Percentiles rank a stretch among this genome's conserved stretches.
These are phyloP conservation scores for Epichloe hybrida DNA, from an alignment of 2,329 filamentous ascomycete species.

Conservation along the genomic window DNA sequence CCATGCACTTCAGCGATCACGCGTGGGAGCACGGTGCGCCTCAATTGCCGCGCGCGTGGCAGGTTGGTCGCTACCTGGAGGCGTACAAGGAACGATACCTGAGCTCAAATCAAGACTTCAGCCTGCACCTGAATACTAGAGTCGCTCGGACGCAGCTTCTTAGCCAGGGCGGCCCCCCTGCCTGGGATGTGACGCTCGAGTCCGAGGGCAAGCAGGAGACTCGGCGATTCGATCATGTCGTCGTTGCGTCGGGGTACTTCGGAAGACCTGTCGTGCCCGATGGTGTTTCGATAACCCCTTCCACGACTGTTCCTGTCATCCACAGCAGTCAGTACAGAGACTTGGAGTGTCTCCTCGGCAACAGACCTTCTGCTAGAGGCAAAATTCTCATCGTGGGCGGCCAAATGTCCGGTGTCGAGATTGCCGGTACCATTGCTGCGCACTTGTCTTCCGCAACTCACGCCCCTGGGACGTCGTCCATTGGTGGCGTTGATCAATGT, in stretches of 20 bases:
- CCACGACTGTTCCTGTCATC: slow-evolving; percentile 33
- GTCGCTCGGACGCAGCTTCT: slow-evolving; percentile 26
- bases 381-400: slow-evolving; percentile 66
- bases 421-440: slow-evolving; percentile 56
- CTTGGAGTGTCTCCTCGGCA: slow-evolving; percentile 33
- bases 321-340: slow-evolving; percentile 57
- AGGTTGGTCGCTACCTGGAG: slow-evolving; percentile 60
- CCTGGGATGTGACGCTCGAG: slow-evolving; percentile 28
- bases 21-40: slow-evolving; percentile 51
- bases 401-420: slow-evolving; percentile 73
- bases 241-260: slow-evolving; percentile 69
- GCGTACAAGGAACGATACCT: slow-evolving; percentile 49
- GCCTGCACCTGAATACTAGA: slow-evolving; percentile 35
- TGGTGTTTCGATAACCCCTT: slow-evolving; percentile 20
- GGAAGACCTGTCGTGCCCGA: slow-evolving; percentile 42
- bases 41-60: slow-evolving; percentile 62
- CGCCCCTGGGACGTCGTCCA: slow-evolving; percentile 29
- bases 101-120: slow-evolving; percentile 21
- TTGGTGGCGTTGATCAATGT: slow-evolving; percentile 34
- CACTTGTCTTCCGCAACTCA: slow-evolving; percentile 53
- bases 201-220: slow-evolving; percentile 25
- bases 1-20: slow-evolving; percentile 58
- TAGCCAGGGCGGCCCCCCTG: slow-evolving; percentile 14
- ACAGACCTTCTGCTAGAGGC: slow-evolving; percentile 25
- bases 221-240: slow-evolving; percentile 52